Evolutionary conservation across 257 asterid species (phyloP).

Genomic region (Solanum bulbocastanum): DNA sequence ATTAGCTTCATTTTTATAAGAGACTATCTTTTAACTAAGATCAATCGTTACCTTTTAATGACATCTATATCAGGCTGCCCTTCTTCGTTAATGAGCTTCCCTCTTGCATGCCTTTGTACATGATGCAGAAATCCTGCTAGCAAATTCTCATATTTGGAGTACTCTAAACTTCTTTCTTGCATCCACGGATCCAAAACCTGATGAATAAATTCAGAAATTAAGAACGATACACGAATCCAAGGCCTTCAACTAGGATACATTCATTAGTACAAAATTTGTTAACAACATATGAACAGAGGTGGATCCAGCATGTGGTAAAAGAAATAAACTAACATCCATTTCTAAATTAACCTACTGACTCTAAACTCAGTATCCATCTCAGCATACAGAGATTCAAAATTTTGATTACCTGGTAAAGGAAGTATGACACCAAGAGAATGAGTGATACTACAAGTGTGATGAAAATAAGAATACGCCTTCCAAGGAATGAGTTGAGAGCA

Average conservation of each 20-base stretch:
- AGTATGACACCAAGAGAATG: conserved; percentile 25
- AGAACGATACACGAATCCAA: not conserved
- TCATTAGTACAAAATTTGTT: not conserved
- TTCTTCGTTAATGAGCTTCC: conserved; percentile 21
- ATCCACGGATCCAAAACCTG: conserved; percentile 46
- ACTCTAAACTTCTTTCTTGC: conserved; percentile 42
- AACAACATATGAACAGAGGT: not conserved
- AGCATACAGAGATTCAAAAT: not conserved
- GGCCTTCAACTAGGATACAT: not conserved
- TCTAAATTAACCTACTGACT: not conserved
- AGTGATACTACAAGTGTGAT: conserved; percentile 27
- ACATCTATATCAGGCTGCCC: conserved; percentile 33
- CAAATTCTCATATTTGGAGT: conserved; percentile 34
- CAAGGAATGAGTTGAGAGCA: conserved; percentile 2
- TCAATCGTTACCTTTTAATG: conserved; percentile 23
- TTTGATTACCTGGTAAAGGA: conserved; percentile 32
- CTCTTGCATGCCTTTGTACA: conserved; percentile 32
- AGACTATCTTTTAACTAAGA: not conserved
- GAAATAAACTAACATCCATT: not conserved
- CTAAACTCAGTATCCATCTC: not conserved
- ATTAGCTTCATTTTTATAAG: not conserved
- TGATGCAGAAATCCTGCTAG: conserved; percentile 32
- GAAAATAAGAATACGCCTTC: conserved; percentile 20
- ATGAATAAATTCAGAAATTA: not conserved
- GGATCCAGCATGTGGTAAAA: not conserved